Percentiles rank a stretch among this genome's conserved stretches.
phyloP scores from a whole-genome alignment of 345 rosid species.

The Brassica rapa region DNA sequence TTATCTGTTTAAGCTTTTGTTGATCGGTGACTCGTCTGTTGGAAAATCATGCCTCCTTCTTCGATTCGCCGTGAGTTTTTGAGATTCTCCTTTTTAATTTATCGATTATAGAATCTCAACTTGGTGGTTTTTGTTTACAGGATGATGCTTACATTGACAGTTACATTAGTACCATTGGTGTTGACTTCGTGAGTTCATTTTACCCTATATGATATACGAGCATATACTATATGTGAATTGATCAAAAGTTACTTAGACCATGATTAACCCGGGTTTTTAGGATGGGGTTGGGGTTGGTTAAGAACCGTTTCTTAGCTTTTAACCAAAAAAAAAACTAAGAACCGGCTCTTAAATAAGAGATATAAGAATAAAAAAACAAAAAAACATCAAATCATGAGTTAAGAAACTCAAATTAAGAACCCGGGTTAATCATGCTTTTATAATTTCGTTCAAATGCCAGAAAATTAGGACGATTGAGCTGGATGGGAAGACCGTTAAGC shows the following conservation, averaged over 20 bases:
- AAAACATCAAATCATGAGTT: too few relatives aligned
- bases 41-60: slow-evolving; percentile 84
- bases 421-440: neutral
- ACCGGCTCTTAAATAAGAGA: too few relatives aligned
- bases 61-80: slow-evolving; percentile 65
- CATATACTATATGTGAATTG: neutral
- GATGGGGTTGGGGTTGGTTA: too few relatives aligned
- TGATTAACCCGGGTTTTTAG: too few relatives aligned
- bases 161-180: slow-evolving; percentile 87
- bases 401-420: too few relatives aligned
- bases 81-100: neutral
- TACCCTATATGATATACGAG: neutral
- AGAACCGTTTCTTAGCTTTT: too few relatives aligned
- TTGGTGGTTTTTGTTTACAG: slow-evolving; percentile 34
- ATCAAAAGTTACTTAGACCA: too few relatives aligned
- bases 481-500: slow-evolving; percentile 78
- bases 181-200: slow-evolving; percentile 67
- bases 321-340: too few relatives aligned
- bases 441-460: slow-evolving; percentile 31
- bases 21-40: slow-evolving; percentile 82
- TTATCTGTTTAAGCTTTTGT: slow-evolving; percentile 76
- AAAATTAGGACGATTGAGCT: slow-evolving; percentile 82
- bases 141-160: slow-evolving; percentile 88
- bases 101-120: slow-evolving; percentile 1
- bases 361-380: too few relatives aligned